Evolutionary conservation across 768 basidiomycete species (phyloP).

Genomic region (Tylopilus sp.): DNA sequence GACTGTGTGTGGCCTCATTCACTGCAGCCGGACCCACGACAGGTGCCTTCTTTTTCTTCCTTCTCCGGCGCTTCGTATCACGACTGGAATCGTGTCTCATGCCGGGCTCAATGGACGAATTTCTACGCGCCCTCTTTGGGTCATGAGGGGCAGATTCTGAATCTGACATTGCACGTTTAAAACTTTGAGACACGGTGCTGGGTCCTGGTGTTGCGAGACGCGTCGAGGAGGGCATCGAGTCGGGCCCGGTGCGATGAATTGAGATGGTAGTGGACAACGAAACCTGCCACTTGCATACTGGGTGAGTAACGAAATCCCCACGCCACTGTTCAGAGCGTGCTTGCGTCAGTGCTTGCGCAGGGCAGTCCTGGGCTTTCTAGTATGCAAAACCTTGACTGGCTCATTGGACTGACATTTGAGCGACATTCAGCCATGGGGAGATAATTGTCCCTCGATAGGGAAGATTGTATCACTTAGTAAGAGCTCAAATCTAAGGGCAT

Average conservation of each 20-base stretch:
- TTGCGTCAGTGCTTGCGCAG: no score
- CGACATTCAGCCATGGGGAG: no score
- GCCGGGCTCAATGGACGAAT: slow-evolving; percentile 15
- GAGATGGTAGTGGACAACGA: neutral
- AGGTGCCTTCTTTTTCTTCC: slow-evolving; percentile 27
- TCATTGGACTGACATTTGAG: no score
- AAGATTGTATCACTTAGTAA: no score
- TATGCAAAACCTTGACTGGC: no score
- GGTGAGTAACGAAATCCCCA: slow-evolving; percentile 13
- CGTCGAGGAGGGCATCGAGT: slow-evolving; percentile 27
- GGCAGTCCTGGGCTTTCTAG: no score
- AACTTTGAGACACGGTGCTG: neutral
- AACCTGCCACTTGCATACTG: neutral
- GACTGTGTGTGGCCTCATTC: slow-evolving; percentile 7
- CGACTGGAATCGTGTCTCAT: slow-evolving; percentile 18
- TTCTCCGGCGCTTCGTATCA: slow-evolving; percentile 27
- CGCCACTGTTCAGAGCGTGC: slow-evolving; percentile 16
- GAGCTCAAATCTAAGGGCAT: no score
- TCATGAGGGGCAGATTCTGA: slow-evolving; percentile 16
- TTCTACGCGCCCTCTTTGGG: slow-evolving; percentile 25
- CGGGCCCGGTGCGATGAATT: neutral
- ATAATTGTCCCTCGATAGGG: no score
- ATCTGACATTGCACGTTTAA: slow-evolving; percentile 27
- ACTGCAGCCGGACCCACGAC: slow-evolving; percentile 16
- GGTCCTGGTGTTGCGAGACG: slow-evolving; percentile 16